A percentile compares a stretch with the other conserved stretches of the same genome.
These are phyloP conservation scores for Xylaria sp. DNA, from an alignment of 2,329 filamentous ascomycete genomes.

Conservation along the genomic window DNA sequence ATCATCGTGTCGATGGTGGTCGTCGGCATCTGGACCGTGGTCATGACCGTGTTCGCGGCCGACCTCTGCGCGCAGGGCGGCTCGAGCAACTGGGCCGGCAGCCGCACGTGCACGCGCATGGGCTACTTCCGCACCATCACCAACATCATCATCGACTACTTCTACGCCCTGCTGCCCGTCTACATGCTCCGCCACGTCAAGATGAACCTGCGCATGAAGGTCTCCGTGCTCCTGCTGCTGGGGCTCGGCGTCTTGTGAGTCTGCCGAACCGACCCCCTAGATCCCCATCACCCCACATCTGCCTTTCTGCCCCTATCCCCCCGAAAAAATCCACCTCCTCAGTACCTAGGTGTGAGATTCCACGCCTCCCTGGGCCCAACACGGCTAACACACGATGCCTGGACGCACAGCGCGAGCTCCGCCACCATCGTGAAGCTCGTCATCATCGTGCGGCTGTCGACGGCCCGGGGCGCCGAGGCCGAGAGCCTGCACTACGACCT, in stretches of 20 bases:
- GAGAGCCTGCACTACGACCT: constrained; percentile 35
- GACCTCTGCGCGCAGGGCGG: constrained; percentile 35
- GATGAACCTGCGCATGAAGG: constrained; percentile 33
- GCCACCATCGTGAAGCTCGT: constrained; percentile 40
- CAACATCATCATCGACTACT: constrained; percentile 41
- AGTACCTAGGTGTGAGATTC: no score
- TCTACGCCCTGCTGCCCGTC: constrained; percentile 37
- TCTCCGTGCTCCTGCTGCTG: constrained; percentile 34
- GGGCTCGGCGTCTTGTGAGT: constrained; percentile 39
- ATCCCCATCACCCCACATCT: background rate
- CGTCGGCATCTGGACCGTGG: constrained; percentile 35
- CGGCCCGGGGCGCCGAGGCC: constrained; percentile 25
- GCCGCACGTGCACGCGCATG: constrained; percentile 31
- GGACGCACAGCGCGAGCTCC: constrained; percentile 32
- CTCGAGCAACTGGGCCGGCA: constrained; percentile 36
- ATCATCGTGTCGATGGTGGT: constrained; percentile 33
- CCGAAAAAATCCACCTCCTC: no score
- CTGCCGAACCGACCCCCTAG: no score
- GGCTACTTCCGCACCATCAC: constrained; percentile 39
- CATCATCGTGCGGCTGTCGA: constrained; percentile 33
- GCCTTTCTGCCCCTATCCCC: background rate
- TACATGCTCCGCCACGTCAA: constrained; percentile 35
- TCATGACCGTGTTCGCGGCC: constrained; percentile 38
- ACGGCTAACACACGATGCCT: no score
- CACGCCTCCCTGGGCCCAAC: no score